Conservation (phyloP, 805 yeast genomes). For the Pichia rugopelliculosa region DNA sequence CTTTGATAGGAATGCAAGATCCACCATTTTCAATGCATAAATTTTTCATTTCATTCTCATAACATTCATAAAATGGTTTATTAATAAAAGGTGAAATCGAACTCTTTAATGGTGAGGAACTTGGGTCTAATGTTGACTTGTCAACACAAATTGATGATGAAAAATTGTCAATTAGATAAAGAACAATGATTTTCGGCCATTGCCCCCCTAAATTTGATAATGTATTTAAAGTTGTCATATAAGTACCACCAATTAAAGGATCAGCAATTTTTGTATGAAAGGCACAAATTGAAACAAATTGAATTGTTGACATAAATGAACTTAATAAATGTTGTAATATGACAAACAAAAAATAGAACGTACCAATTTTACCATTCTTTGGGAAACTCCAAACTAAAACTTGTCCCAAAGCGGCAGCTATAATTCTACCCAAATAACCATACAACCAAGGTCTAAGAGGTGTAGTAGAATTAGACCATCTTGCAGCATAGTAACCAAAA, state of each 20-base stretch:
- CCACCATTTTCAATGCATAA: constrained; percentile 53
- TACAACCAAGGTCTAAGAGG: constrained; percentile 85
- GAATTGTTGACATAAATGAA: constrained; percentile 90
- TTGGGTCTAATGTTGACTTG: constrained; percentile 6
- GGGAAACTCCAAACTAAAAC: constrained; percentile 71
- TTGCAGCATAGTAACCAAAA: constrained; percentile 92
- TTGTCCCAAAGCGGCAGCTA: constrained; percentile 72
- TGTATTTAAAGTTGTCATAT: constrained; percentile 93
- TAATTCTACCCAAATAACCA: constrained; percentile 76
- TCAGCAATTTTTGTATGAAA: constrained; percentile 95
- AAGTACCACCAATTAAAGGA: constrained; percentile 94
- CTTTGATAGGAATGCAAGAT: constrained; percentile 43
- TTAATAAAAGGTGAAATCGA: constrained; percentile 15
- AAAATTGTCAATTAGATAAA: constrained; percentile 71
- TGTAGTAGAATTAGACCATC: constrained; percentile 77
- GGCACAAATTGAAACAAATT: constrained; percentile 89
- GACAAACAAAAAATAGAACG: constrained; percentile 57
- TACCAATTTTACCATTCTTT: constrained; percentile 36
- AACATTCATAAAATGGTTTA: constrained; percentile 26
- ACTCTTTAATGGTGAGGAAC: constrained; percentile 8
- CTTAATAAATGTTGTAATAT: constrained; percentile 78
- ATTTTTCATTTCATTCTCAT: constrained; percentile 31
- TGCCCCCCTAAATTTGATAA: constrained; percentile 92
- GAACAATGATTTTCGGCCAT: constrained; percentile 87
- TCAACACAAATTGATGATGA: constrained; percentile 56